Evolutionary conservation across 169 alveolate species (phyloP).

Genomic region (Plasmodium falciparum): DNA sequence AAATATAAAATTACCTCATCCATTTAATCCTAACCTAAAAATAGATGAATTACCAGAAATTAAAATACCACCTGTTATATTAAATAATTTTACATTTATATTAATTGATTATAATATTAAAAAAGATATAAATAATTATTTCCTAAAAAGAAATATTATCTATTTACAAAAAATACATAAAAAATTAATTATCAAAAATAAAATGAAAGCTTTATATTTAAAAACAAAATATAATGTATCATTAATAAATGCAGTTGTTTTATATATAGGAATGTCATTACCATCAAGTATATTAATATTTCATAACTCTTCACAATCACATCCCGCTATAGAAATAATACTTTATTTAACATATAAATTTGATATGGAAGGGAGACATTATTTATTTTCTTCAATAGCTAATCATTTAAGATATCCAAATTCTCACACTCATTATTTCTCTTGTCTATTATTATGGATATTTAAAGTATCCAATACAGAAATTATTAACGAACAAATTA

Average conservation of each 20-base stretch:
- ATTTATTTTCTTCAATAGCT: constrained; percentile 92
- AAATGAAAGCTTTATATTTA: constrained; percentile 78
- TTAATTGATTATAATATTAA: constrained; percentile 77
- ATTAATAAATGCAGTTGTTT: constrained; percentile 86
- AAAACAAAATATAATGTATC: constrained; percentile 85
- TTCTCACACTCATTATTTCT: constrained; percentile 95
- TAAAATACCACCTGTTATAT: constrained; percentile 87
- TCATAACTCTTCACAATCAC: constrained; percentile 40
- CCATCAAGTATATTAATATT: constrained; percentile 51
- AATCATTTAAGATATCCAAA: constrained; percentile 97
- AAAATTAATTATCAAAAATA: constrained; percentile 76
- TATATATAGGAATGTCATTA: constrained; percentile 83
- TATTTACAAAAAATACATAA: constrained; percentile 72
- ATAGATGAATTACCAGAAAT: constrained; percentile 93
- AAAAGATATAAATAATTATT: constrained; percentile 69
- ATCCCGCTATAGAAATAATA: constrained; percentile 85
- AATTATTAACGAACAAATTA: constrained; percentile 92
- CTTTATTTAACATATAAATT: constrained; percentile 83
- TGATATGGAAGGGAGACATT: constrained; percentile 92
- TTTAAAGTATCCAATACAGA: constrained; percentile 91
- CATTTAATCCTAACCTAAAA: constrained; percentile 89
- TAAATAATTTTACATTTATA: constrained; percentile 69
- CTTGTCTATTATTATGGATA: constrained; percentile 90
- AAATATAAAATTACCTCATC: constrained; percentile 89
- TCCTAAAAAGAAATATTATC: constrained; percentile 21